Percentiles rank a stretch among this genome's conserved stretches.
Conservation (phyloP, 2,329 filamentous ascomycete species). For the Lachnellula arida region DNA sequence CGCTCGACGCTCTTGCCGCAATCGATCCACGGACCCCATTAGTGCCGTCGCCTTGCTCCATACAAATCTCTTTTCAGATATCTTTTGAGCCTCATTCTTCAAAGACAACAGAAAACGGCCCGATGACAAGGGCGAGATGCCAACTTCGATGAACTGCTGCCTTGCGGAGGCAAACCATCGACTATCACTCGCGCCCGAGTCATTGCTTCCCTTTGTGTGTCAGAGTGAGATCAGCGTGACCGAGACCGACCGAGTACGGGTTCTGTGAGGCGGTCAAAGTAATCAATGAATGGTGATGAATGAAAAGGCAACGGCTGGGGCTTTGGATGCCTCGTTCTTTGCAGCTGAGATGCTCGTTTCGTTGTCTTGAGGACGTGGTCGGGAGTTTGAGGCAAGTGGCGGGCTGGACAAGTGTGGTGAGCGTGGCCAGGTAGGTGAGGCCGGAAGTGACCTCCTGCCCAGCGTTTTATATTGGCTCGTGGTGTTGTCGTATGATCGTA, state of each 20-base stretch:
- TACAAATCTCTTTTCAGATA: no score
- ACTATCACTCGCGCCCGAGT: not conserved
- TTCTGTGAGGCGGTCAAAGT: not conserved
- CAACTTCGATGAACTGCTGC: not conserved
- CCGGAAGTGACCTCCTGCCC: no score
- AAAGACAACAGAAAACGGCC: not conserved
- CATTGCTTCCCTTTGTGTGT: not conserved
- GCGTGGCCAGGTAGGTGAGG: not conserved
- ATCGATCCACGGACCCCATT: not conserved
- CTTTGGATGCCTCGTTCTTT: not conserved
- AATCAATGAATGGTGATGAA: not conserved
- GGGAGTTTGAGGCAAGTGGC: not conserved
- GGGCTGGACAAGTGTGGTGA: not conserved
- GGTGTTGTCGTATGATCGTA: not conserved
- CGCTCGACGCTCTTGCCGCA: not conserved
- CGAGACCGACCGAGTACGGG: not conserved
- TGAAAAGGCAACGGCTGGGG: not conserved
- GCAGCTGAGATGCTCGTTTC: not conserved
- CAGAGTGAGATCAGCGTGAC: not conserved
- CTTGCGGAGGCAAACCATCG: not conserved
- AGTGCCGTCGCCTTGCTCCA: not conserved
- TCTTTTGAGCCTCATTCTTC: not conserved
- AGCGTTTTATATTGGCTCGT: not conserved
- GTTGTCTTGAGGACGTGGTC: not conserved
- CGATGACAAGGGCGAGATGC: not conserved